These are phyloP conservation scores for Penicillium oxalicum DNA, from an alignment of 2,329 filamentous ascomycete species.

Conservation along the genomic window DNA sequence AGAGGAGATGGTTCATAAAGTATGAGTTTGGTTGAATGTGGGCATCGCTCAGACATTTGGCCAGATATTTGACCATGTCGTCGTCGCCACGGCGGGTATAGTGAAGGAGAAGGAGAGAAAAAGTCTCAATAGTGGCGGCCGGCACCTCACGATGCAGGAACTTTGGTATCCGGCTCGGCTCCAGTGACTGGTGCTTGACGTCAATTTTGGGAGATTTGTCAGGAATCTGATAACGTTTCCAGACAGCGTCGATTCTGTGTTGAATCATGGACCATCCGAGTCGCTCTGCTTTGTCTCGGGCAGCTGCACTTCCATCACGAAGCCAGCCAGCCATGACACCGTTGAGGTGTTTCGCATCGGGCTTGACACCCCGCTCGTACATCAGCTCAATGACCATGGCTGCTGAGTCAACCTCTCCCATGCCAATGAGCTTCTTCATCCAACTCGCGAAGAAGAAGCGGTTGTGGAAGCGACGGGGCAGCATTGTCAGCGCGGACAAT, in stretches of 20 bases:
- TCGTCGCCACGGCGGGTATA: slow-evolving; percentile 60
- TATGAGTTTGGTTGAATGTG: slow-evolving; percentile 64
- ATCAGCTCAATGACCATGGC: slow-evolving; percentile 69
- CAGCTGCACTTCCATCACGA: slow-evolving; percentile 52
- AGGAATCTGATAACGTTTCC: slow-evolving; percentile 29
- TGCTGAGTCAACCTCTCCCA: slow-evolving; percentile 64
- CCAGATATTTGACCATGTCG: slow-evolving; percentile 54
- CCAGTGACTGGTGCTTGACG: slow-evolving; percentile 22
- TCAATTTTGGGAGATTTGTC: slow-evolving; percentile 22
- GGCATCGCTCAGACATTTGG: slow-evolving; percentile 56
- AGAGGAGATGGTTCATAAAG: slow-evolving; percentile 74
- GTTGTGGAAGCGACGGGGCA: slow-evolving; percentile 56
- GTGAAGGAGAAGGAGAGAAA: slow-evolving; percentile 66
- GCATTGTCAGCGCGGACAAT: slow-evolving; percentile 44
- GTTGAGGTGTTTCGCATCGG: slow-evolving; percentile 72
- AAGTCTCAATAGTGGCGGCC: slow-evolving; percentile 68
- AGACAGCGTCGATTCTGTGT: slow-evolving; percentile 59
- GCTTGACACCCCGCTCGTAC: slow-evolving; percentile 60
- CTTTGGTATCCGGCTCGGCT: slow-evolving; percentile 28
- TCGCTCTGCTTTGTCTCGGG: slow-evolving; percentile 58
- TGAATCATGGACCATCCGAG: slow-evolving; percentile 74
- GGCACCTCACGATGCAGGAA: slow-evolving; percentile 43
- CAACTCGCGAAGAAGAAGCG: slow-evolving; percentile 82
- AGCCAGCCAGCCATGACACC: slow-evolving; percentile 75
- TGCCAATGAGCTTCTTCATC: slow-evolving; percentile 75